Evolutionary conservation across 371 early-diverging fungal species (phyloP).

Genomic region (Mucor velutinosus): DNA sequence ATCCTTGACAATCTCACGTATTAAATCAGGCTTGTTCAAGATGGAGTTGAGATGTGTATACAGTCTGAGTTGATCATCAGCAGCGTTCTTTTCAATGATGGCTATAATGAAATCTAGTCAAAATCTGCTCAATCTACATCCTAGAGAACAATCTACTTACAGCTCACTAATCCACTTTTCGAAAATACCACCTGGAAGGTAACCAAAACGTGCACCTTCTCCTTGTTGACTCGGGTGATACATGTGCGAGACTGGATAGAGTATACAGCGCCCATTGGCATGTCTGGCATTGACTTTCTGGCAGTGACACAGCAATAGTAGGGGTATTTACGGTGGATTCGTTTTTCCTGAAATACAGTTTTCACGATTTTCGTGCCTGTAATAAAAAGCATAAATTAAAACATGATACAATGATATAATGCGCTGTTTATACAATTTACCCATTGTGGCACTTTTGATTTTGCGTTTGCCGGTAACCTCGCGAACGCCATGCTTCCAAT

Average conservation of each 20-base stretch:
- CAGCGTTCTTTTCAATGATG: constrained; percentile 32
- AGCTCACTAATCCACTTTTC: constrained; percentile 67
- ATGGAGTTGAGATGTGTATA: constrained; percentile 17
- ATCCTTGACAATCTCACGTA: constrained; percentile 12
- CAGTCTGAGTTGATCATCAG: constrained; percentile 20
- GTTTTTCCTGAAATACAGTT: constrained; percentile 57
- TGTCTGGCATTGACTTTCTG: constrained; percentile 68
- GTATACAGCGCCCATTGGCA: constrained; percentile 83
- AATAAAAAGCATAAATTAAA: background rate
- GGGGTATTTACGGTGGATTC: constrained; percentile 54
- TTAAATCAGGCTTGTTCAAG: constrained; percentile 12
- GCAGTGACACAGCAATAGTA: constrained; percentile 57
- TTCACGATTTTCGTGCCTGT: constrained; percentile 66
- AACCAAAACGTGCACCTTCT: constrained; percentile 56
- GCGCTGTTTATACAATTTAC: constrained; percentile 1
- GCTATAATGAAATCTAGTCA: constrained; percentile 8
- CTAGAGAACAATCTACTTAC: constrained; percentile 21
- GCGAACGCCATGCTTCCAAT: constrained; percentile 29
- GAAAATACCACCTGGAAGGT: constrained; percentile 67
- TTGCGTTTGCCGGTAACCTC: constrained; percentile 23
- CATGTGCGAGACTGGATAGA: constrained; percentile 72
- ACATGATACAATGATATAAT: background rate
- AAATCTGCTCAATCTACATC: background rate
- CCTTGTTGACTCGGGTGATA: constrained; percentile 69
- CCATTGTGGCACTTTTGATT: constrained; percentile 25